Evolutionary conservation across 75 land plant species (phyloP).

Genomic region (Pinus taeda): DNA sequence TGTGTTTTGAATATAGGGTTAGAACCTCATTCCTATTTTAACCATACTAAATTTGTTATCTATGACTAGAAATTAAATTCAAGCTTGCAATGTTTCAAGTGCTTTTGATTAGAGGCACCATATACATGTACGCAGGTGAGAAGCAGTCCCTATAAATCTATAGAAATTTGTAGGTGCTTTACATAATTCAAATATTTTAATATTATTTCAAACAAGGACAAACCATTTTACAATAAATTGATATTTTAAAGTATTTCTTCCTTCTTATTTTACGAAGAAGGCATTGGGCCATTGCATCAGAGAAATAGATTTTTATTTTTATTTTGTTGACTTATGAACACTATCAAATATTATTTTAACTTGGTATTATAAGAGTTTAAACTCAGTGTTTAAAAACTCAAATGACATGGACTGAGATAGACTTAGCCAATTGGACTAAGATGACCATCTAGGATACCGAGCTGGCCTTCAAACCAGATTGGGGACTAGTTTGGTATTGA

Average conservation of each 20-base stretch:
- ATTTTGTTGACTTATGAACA: background rate
- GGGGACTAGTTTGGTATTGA: too few relatives aligned
- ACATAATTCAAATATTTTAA: background rate
- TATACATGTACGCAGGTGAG: constrained; percentile 6
- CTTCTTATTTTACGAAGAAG: background rate
- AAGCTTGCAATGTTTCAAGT: background rate
- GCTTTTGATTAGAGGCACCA: background rate
- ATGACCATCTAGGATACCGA: too few relatives aligned
- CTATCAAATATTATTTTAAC: background rate
- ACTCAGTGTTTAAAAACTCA: too few relatives aligned
- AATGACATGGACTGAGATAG: too few relatives aligned
- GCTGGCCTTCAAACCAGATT: too few relatives aligned
- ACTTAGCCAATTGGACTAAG: too few relatives aligned
- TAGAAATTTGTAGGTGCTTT: constrained; percentile 2
- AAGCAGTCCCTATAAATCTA: background rate
- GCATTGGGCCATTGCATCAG: background rate
- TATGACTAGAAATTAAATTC: background rate
- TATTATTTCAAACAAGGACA: background rate
- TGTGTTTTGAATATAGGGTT: background rate
- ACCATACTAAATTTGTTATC: too few relatives aligned
- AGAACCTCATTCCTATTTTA: too few relatives aligned
- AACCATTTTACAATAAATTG: background rate
- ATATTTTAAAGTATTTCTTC: background rate
- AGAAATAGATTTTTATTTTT: background rate
- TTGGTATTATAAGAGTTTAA: background rate